These are phyloP conservation scores for Termitomyces titanicus DNA, from an alignment of 768 basidiomycete species.

Conservation along the genomic window DNA sequence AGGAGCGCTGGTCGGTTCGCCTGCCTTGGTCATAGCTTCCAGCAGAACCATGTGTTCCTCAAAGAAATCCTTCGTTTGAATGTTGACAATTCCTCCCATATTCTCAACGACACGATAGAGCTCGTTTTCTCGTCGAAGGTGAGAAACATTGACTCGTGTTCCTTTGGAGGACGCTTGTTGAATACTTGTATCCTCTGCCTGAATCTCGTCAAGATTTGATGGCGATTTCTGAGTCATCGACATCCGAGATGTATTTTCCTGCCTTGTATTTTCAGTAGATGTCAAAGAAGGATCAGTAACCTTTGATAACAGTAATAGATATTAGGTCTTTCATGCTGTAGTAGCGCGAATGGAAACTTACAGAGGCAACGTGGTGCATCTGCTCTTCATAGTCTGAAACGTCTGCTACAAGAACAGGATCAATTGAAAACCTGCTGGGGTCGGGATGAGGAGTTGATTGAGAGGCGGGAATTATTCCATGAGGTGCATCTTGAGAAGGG, in stretches of 20 bases:
- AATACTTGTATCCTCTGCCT: not conserved
- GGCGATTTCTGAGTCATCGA: not conserved
- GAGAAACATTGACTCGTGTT: constrained; percentile 65
- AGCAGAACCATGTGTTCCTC: constrained; percentile 66
- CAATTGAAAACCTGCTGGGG: constrained; percentile 9
- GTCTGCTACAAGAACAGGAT: constrained; percentile 13
- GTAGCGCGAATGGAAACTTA: not conserved
- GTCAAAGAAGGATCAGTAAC: not conserved
- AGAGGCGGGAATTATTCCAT: not conserved
- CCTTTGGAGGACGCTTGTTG: constrained; percentile 5
- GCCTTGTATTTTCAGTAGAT: not conserved
- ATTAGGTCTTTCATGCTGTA: not conserved
- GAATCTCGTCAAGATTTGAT: not conserved
- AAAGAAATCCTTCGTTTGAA: constrained; percentile 64
- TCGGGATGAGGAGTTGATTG: not conserved
- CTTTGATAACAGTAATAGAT: not conserved
- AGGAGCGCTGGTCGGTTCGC: constrained; percentile 70
- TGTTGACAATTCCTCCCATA: constrained; percentile 64
- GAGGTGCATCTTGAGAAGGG: not conserved
- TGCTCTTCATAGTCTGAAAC: constrained; percentile 2
- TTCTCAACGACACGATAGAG: constrained; percentile 61
- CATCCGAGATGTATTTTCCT: not conserved
- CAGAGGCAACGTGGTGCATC: not conserved
- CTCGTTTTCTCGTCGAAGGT: constrained; percentile 80
- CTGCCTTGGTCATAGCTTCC: constrained; percentile 48